Evolutionary conservation across 2,329 filamentous ascomycete species (phyloP).

Genomic region (Alternaria consortialis): DNA sequence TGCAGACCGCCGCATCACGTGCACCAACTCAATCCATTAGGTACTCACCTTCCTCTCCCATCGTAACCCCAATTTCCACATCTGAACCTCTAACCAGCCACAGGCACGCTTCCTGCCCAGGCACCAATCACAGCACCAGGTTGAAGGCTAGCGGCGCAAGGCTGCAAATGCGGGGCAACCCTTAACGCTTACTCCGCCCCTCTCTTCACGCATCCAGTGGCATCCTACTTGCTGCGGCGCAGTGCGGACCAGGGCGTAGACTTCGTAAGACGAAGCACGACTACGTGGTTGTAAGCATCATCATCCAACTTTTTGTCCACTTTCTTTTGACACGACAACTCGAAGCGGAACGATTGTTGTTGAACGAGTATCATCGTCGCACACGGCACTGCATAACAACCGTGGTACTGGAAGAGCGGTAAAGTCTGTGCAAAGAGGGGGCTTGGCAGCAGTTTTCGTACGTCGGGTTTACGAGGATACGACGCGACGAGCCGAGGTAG

Average conservation of each 20-base stretch:
- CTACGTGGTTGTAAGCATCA: slow-evolving; percentile 4
- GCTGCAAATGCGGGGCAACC: slow-evolving; percentile 5
- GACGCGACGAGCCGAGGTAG: slow-evolving; percentile 3
- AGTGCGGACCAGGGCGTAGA: slow-evolving; percentile 1
- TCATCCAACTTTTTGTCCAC: background rate
- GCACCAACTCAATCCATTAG: background rate
- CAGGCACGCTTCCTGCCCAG: slow-evolving; percentile 4
- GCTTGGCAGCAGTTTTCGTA: background rate
- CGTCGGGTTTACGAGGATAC: slow-evolving; percentile 4
- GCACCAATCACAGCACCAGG: slow-evolving; percentile 1
- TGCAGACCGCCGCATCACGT: background rate
- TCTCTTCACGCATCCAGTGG: background rate
- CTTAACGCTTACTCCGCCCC: background rate
- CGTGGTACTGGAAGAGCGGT: slow-evolving; percentile 1
- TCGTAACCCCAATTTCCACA: background rate
- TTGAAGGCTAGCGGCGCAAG: background rate
- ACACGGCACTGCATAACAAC: background rate
- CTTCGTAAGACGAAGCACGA: background rate
- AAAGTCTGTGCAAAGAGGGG: slow-evolving; percentile 2
- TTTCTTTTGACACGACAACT: background rate
- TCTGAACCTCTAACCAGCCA: background rate
- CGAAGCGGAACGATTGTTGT: background rate
- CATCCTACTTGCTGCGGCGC: slow-evolving; percentile 1
- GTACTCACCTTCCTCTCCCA: slow-evolving; percentile 4
- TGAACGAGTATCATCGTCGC: background rate